Base-by-base conservation (phyloP, 2,329 filamentous ascomycete genomes). In the Penicillium vulpinum region DNA sequence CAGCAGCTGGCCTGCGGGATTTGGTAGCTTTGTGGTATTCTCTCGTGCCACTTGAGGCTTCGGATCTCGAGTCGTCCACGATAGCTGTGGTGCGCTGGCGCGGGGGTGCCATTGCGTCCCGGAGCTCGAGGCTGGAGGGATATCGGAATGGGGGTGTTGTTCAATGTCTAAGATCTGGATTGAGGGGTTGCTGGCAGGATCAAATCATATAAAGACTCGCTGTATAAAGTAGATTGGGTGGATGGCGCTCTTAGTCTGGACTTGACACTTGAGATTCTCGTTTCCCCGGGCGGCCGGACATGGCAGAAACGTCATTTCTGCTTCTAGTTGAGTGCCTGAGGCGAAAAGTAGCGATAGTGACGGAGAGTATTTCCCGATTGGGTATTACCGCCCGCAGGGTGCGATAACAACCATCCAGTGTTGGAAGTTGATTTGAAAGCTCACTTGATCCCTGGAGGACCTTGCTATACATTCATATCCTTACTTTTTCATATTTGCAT, bases 41-140 rank as follows among this genome's bases (percentile, higher is more conserved):
- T 63, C 70, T 74, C 15, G 75, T 73, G 40, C 73, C 70, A 58
- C 75, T 80, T 35, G 78, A 78, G n/a, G 76, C 73, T 70, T 80
- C 78, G 18, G 78, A 79, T 57, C 78, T 70, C 26, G 77, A 78
- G 64, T 80, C 78, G 56, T 81, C 78, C 46, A 75, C 66, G 53
- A 67, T 62, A 22, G 71, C 68, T 28, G 71, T 60, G 46, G 71
- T 69, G 51, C 77, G 76, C 63, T 76, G 75, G 57, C 77, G 77
- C 64, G 78, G 75, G 62, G 78, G 78, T 57, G 77, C 73, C 78
- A 80, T 80, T 59, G 54, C 62, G 57, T 54, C 26, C 47, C 22
- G 28, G 53, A 54, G 50, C 54, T 56, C 33, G 40, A 47, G 50
- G 51, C 39, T 55, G 43, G 59, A 46, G 26, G 43, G 31, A 46